phyloP scores from a whole-genome alignment of 768 basidiomycete genomes.

The Dioszegia aurantiaca region DNA sequence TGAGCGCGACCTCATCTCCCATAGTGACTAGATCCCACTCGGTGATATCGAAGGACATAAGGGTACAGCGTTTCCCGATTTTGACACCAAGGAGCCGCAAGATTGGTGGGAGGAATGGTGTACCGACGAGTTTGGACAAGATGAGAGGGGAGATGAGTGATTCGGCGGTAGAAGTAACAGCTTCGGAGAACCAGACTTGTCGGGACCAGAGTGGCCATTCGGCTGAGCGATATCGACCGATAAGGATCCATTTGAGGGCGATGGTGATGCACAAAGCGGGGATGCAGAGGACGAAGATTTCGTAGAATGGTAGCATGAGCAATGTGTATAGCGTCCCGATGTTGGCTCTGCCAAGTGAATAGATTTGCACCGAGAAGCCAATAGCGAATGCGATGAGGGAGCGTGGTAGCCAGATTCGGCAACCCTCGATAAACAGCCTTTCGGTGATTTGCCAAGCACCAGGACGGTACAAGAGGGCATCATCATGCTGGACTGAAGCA shows the following conservation, averaged over 20 bases:
- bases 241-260: slow-evolving; percentile 1
- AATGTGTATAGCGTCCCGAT: background rate
- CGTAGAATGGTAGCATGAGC: background rate
- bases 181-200: slow-evolving; percentile 11
- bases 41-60: slow-evolving; percentile 7
- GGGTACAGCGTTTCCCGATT: slow-evolving; percentile 6
- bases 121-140: background rate
- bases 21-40: slow-evolving; percentile 6
- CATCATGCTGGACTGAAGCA: background rate
- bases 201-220: slow-evolving; percentile 11
- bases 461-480: background rate
- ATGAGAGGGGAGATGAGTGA: background rate
- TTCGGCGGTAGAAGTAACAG: background rate
- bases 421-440: slow-evolving; percentile 3
- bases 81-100: background rate
- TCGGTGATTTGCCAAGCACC: background rate
- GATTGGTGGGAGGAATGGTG: background rate
- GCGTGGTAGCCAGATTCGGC: slow-evolving; percentile 4
- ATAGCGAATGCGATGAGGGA: background rate
- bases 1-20: slow-evolving; percentile 2
- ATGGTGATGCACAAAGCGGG: slow-evolving; percentile 2
- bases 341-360: background rate
- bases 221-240: background rate
- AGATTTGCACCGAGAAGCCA: slow-evolving; percentile 1
- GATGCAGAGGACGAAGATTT: slow-evolving; percentile 3